These are phyloP conservation scores for Dothideomycetes sp. DNA, from an alignment of 2,329 filamentous ascomycete genomes.

Conservation along the genomic window DNA sequence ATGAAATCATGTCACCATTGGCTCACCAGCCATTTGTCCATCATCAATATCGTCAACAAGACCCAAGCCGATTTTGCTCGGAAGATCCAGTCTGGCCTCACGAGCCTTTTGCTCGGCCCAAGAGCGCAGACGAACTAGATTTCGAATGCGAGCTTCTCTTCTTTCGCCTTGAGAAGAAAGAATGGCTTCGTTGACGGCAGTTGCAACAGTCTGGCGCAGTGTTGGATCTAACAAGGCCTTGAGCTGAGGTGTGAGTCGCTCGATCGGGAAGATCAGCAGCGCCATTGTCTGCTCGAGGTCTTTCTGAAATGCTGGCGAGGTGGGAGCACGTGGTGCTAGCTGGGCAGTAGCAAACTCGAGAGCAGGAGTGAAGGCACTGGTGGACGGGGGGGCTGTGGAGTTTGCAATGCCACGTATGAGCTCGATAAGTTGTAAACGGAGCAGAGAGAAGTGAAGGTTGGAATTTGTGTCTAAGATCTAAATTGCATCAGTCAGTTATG, in stretches of 20 bases:
- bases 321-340: constrained; percentile 76
- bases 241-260: constrained; percentile 65
- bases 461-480: constrained; percentile 82
- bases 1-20: constrained; percentile 17
- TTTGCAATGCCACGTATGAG: constrained; percentile 61
- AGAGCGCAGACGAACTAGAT: constrained; percentile 67
- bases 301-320: constrained; percentile 67
- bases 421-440: constrained; percentile 87
- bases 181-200: constrained; percentile 81
- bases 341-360: constrained; percentile 80
- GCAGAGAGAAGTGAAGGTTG: constrained; percentile 74
- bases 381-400: constrained; percentile 30
- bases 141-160: constrained; percentile 70
- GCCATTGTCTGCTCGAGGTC: constrained; percentile 91
- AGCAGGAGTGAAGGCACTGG: constrained; percentile 66
- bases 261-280: constrained; percentile 76
- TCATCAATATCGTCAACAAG: constrained; percentile 22
- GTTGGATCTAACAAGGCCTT: constrained; percentile 67
- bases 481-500: constrained; percentile 9
- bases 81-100: constrained; percentile 28
- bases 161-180: constrained; percentile 60
- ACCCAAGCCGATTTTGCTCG: constrained; percentile 29
- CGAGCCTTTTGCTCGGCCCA: constrained; percentile 67
- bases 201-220: constrained; percentile 73
- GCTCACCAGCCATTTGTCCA: constrained; percentile 22